These are phyloP conservation scores for Picochlorum costavermella DNA, from an alignment of 139 green algal species.

Conservation along the genomic window DNA sequence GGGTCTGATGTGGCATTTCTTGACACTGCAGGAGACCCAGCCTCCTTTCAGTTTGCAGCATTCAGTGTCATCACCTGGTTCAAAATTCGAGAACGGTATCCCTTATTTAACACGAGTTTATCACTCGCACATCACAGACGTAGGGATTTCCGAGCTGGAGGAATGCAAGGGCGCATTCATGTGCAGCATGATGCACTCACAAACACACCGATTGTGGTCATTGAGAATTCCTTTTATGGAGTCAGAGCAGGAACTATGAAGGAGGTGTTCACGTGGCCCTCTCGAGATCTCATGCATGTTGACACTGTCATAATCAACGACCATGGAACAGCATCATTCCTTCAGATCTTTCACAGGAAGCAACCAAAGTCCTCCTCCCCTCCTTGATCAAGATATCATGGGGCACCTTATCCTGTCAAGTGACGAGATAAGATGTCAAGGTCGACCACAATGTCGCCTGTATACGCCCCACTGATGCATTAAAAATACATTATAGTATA, in stretches of 20 bases:
- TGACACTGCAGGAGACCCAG: neutral
- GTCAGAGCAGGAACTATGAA: neutral
- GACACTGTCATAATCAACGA: neutral
- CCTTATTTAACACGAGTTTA: neutral
- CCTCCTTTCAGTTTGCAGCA: conserved; percentile 14
- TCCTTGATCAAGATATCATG: too few species aligned
- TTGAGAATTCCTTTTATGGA: neutral
- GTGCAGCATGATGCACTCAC: neutral
- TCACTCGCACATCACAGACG: neutral
- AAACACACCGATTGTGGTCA: neutral
- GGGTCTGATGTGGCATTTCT: conserved; percentile 8
- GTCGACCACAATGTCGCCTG: too few species aligned
- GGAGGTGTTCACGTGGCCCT: neutral
- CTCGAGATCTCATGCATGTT: neutral
- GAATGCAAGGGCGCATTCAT: neutral
- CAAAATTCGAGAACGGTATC: conserved; percentile 11
- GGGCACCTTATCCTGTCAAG: too few species aligned
- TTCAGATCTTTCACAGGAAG: neutral
- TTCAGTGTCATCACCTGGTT: conserved; percentile 28
- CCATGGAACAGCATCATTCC: neutral
- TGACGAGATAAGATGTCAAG: too few species aligned
- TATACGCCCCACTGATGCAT: too few species aligned
- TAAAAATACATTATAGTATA: too few species aligned
- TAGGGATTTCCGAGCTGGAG: conserved; percentile 15
- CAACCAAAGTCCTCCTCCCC: neutral